A percentile compares a stretch with the other conserved stretches of the same genome.
These are phyloP conservation scores for Schrenkiella parvula DNA, from an alignment of 345 rosid species.

Conservation along the genomic window DNA sequence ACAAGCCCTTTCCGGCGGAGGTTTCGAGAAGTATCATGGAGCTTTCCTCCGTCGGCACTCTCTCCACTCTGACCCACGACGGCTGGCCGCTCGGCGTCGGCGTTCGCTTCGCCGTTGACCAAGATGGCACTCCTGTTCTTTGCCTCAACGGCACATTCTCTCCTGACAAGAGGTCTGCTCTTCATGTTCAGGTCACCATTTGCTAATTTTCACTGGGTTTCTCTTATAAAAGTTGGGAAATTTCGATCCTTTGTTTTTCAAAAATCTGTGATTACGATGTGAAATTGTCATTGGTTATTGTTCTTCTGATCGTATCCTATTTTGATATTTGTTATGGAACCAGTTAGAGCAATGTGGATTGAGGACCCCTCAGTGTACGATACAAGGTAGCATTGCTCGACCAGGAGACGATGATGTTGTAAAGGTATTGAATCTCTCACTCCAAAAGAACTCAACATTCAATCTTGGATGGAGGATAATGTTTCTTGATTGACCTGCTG, in stretches of 20 bases:
- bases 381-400: conserved; percentile 69
- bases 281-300: neutral
- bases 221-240: neutral
- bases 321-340: neutral
- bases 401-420: conserved; percentile 46
- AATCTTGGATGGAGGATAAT: neutral
- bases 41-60: conserved; percentile 69
- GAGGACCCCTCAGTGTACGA: conserved; percentile 87
- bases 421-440: conserved; percentile 41
- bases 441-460: neutral
- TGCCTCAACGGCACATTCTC: conserved; percentile 46
- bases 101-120: conserved; percentile 77
- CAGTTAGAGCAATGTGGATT: conserved; percentile 82
- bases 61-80: conserved; percentile 55
- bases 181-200: conserved; percentile 71
- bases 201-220: neutral
- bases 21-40: conserved; percentile 84
- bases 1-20: conserved; percentile 84
- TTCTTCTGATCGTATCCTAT: neutral
- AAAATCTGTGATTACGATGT: neutral
- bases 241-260: neutral
- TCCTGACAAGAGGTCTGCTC: conserved; percentile 62
- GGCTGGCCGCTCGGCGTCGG: conserved; percentile 81
- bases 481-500: neutral
- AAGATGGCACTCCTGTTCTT: conserved; percentile 73